Evolutionary conservation across 768 basidiomycete genomes (phyloP).

Genomic region (Porphyrellus cyaneotinctus): DNA sequence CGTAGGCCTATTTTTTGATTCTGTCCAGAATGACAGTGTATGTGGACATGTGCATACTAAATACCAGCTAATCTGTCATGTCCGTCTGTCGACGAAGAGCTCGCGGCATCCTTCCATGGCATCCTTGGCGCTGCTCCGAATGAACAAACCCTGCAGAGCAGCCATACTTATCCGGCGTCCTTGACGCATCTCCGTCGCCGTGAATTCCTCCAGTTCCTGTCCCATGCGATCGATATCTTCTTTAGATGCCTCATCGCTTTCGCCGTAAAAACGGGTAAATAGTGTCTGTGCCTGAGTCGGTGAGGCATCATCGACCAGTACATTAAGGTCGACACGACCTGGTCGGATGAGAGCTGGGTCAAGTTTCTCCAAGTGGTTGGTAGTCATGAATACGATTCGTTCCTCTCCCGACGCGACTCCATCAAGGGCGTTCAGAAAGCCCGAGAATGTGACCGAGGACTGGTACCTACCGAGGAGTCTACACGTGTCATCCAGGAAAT

Average conservation of each 20-base stretch:
- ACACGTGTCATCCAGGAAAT: slow-evolving; percentile 6
- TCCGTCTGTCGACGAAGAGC: slow-evolving; percentile 32
- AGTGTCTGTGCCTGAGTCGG: slow-evolving; percentile 73
- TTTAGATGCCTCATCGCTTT: slow-evolving; percentile 33
- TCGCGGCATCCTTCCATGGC: slow-evolving; percentile 51
- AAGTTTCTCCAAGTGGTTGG: slow-evolving; percentile 87
- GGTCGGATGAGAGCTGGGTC: slow-evolving; percentile 95
- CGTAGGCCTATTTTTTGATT: slow-evolving; percentile 71
- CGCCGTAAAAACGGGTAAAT: slow-evolving; percentile 82
- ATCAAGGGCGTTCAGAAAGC: slow-evolving; percentile 93
- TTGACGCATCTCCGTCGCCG: slow-evolving; percentile 47
- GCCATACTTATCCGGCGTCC: slow-evolving; percentile 88
- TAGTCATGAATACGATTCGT: slow-evolving; percentile 98
- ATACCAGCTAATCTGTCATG: slow-evolving; percentile 19
- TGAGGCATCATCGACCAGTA: slow-evolving; percentile 82
- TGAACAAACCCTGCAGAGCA: slow-evolving; percentile 91
- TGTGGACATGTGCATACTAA: slow-evolving; percentile 6
- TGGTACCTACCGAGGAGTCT: slow-evolving; percentile 60
- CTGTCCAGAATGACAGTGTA: background rate
- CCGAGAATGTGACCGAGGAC: slow-evolving; percentile 95
- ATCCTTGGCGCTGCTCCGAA: slow-evolving; percentile 59
- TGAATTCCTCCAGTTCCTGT: slow-evolving; percentile 46
- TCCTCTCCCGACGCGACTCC: slow-evolving; percentile 98
- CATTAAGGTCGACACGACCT: slow-evolving; percentile 86
- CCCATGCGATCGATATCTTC: slow-evolving; percentile 45